These are phyloP conservation scores for Pyricularia pennisetigena DNA, from an alignment of 2,329 filamentous ascomycete species.

Conservation along the genomic window DNA sequence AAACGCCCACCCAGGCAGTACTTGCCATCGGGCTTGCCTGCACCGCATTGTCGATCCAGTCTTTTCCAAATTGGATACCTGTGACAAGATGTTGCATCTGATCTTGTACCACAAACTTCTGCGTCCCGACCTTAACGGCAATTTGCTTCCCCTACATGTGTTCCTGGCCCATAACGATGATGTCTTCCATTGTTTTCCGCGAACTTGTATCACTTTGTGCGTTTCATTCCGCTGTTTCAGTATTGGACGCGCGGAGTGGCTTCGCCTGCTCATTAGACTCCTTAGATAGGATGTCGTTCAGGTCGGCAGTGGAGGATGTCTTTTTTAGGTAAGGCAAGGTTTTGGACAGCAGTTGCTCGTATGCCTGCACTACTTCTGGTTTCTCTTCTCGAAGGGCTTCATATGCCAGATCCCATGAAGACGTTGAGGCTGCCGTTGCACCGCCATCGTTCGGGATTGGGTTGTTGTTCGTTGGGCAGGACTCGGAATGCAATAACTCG, in stretches of 20 bases:
- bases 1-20: conserved; percentile 2
- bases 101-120: conserved; percentile 5
- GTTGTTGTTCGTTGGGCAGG: not conserved
- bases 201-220: not conserved
- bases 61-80: conserved; percentile 1
- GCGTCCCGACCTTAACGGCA: not conserved
- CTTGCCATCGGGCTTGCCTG: conserved; percentile 1
- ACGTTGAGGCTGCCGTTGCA: not conserved
- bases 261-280: not conserved
- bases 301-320: not conserved
- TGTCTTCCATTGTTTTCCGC: not conserved
- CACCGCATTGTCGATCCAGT: conserved; percentile 4
- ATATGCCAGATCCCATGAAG: conserved; percentile 7
- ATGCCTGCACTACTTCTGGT: not conserved
- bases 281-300: conserved; percentile 3
- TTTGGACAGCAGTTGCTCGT: conserved; percentile 4
- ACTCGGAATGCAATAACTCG: not conserved
- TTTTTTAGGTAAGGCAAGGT: not conserved
- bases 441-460: not conserved
- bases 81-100: not conserved
- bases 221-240: not conserved
- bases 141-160: conserved; percentile 6
- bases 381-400: conserved; percentile 6
- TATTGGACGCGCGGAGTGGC: not conserved
- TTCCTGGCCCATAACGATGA: conserved; percentile 4